Evolutionary conservation across 257 asterid species (phyloP).

Genomic region (Solanum peruvianum): DNA sequence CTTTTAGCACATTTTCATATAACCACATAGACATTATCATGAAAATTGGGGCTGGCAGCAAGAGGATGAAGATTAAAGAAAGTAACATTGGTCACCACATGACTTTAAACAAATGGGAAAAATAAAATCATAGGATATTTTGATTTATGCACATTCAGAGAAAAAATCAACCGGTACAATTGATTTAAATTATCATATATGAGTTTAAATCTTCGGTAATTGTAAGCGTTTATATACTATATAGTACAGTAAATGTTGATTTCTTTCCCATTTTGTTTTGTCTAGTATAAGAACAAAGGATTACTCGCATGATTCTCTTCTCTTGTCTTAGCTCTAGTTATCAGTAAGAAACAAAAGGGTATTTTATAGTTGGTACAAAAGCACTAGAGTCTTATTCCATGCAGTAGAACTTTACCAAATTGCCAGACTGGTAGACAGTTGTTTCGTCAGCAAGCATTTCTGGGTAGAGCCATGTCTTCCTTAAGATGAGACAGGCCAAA

Average conservation of each 20-base stretch:
- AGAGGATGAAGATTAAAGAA: not conserved
- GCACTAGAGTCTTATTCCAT: not conserved
- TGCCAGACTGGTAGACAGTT: conserved; percentile 61
- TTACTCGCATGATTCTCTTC: not conserved
- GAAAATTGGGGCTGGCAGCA: not conserved
- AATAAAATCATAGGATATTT: not conserved
- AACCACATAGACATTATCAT: not conserved
- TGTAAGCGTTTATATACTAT: not conserved
- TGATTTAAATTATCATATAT: too few species aligned
- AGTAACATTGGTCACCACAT: not conserved
- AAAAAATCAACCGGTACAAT: too few species aligned
- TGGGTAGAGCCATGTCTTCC: conserved; percentile 74
- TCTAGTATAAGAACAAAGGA: not conserved
- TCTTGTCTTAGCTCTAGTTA: not conserved
- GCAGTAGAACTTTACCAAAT: conserved; percentile 46
- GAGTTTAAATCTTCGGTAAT: not conserved
- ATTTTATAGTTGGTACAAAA: not conserved
- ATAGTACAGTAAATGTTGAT: not conserved
- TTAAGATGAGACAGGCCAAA: conserved; percentile 69
- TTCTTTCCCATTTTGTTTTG: not conserved
- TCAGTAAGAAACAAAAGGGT: not conserved
- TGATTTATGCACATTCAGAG: not conserved
- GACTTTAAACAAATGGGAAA: not conserved
- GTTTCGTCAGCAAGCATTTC: conserved; percentile 98
- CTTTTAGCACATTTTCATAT: not conserved